Evolutionary conservation across 805 yeast species (phyloP), one percentile per base, ranked within the genome.

Genomic region (Hanseniaspora pseudoguilliermondii): DNA sequence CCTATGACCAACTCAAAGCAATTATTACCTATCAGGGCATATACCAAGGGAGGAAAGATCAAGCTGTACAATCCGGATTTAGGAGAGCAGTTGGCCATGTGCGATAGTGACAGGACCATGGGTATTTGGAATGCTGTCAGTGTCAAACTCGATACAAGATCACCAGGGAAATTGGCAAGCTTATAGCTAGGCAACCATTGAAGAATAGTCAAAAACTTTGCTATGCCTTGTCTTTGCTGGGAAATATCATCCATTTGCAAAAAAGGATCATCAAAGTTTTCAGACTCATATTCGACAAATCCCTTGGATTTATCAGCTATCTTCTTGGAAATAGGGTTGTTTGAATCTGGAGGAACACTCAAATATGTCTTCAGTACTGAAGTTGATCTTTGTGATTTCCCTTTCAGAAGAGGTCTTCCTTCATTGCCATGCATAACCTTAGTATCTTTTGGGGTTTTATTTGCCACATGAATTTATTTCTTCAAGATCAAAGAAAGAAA

Each of bases 31-130:
- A 57, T 46, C 11, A 57, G 5, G 15, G 49, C 44, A 42, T 57
- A 57, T 3, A 57, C 56, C 25, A 57, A 21, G 15, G 58, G 58
- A 7, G 58, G 58, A 20, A 57, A 35, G 11, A 57, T 52, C 41
- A 57, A 52, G 21, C 56, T 53, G 36, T 54, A 54, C 8, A 54
- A 29, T 2, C 57, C 57, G 21, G 57, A 47, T 35, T 47, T 47
- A 5, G 57, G 57, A 10, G 57, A 48, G 13, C 52, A 42, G 21
- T 54, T 47, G 16, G 57, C 57, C 42, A 54, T 29, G 20, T 47
- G 52, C 2, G 57, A 54, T 3, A 54, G 29, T 5, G 57, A 54
- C 3, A 54, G 16, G 18, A 48, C 47, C 57, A 54, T 54, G 7
- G 57, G 57, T 13, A 54, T 47, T 35, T 54, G 57, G 34, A 54